Base-by-base conservation (phyloP, 2,329 filamentous ascomycete genomes). In the Penicillium digitatum region DNA sequence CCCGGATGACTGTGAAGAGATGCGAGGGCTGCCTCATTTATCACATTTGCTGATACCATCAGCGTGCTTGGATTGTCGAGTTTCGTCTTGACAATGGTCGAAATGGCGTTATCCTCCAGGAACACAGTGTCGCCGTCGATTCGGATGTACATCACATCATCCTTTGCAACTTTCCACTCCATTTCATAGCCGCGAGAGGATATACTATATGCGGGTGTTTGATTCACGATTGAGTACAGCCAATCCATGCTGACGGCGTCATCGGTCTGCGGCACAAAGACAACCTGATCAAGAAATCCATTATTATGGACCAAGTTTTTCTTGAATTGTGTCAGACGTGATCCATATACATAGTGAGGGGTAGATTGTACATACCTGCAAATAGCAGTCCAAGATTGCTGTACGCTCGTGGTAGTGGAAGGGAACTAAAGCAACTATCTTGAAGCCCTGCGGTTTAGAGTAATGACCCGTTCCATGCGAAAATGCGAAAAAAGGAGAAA, bases 1-100 rank as follows among this genome's bases (percentile, higher is more conserved):
- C 79, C 79, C 9, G 80, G 72, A 54, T 81, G 81, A 62, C 77
- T 79, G 60, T 85, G 82, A 18, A 84, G 72, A 70, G 79, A 78
- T 46, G 76, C 76, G 31, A 82, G 77, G 11, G 80, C 73, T 14
- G 80, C 81, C 46, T 81, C 79, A 57, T 84, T 84, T 59, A 84
- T 71, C 22, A 85, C 73, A 58, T 84, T 83, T 47, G 81, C 81
- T 2, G 80, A 81, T 14, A 84, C 78, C 43, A 79, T 70, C 58
- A 77, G 77, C 26, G 76, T 76, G 37, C 81, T 75, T 8, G 81
- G 79, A 31, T 82, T 74, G 4, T 77, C 72, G 46, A 81, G 66
- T 57, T 79, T 79, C 20, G 79, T 81, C 58, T 79, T 78, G 27
- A 83, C 74, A 7, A 85, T 73, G 3, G 80, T 78, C 2, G 80